Conservation (phyloP, 805 yeast species). For the Metschnikowia lochheadii region DNA sequence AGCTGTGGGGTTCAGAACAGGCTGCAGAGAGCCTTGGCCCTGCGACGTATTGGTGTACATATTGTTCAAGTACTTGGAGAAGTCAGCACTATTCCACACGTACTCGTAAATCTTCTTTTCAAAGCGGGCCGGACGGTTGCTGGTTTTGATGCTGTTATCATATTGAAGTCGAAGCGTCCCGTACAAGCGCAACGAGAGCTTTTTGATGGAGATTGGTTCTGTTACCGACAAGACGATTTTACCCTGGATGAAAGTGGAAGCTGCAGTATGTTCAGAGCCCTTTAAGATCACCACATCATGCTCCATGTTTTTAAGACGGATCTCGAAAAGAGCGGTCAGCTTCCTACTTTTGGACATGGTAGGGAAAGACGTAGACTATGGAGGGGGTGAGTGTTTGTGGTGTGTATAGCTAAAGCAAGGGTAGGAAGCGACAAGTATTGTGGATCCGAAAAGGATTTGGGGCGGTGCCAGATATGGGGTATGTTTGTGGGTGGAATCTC, state of each 20-base stretch:
- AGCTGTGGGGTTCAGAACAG: background rate
- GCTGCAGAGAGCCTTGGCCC: constrained; percentile 3
- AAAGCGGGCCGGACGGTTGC: constrained; percentile 46
- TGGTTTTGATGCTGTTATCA: constrained; percentile 43
- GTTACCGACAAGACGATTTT: constrained; percentile 67
- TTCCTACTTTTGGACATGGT: constrained; percentile 20
- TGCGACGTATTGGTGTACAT: constrained; percentile 24
- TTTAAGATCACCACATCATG: constrained; percentile 77
- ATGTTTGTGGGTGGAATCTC: background rate
- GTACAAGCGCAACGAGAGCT: constrained; percentile 57
- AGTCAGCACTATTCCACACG: constrained; percentile 67
- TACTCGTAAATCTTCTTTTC: constrained; percentile 70
- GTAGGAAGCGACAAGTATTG: background rate
- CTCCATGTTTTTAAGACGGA: constrained; percentile 61
- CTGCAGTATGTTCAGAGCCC: constrained; percentile 74
- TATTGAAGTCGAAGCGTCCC: constrained; percentile 67
- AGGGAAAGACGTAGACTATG: background rate
- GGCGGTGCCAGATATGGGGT: background rate
- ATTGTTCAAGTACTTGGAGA: constrained; percentile 39
- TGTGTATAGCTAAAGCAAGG: too few relatives aligned
- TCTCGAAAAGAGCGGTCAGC: constrained; percentile 38
- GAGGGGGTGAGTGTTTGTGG: too few relatives aligned
- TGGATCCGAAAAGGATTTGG: background rate
- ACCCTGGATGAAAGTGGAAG: constrained; percentile 73
- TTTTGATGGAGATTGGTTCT: constrained; percentile 70